Evolutionary conservation across 495 filamentous ascomycete genomes (phyloP).

Genomic region (Baudoinia panamericana): DNA sequence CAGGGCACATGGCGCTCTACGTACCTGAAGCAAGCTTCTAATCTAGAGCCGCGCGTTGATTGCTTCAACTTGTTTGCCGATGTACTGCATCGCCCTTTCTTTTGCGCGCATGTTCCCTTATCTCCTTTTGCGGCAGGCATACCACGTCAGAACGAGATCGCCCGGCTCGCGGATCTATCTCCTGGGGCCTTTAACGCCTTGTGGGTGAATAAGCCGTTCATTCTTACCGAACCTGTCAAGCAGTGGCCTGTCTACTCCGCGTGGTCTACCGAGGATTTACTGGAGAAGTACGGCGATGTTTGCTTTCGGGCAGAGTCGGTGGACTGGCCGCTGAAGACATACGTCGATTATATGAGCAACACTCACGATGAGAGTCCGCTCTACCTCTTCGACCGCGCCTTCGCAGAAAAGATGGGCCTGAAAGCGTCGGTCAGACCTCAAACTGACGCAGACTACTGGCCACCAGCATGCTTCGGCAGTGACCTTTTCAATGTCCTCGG

Average conservation of each 20-base stretch:
- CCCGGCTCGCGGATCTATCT: slow-evolving; percentile 53
- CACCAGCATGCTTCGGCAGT: slow-evolving; percentile 75
- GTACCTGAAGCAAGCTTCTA: slow-evolving; percentile 47
- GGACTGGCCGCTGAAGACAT: slow-evolving; percentile 73
- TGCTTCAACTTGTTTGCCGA: slow-evolving; percentile 85
- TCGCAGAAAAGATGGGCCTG: slow-evolving; percentile 77
- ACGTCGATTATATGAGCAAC: slow-evolving; percentile 72
- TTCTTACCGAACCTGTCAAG: slow-evolving; percentile 73
- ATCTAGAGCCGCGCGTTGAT: slow-evolving; percentile 39
- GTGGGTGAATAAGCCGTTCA: slow-evolving; percentile 78
- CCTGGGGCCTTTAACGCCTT: slow-evolving; percentile 56
- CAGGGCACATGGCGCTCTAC: slow-evolving; percentile 78
- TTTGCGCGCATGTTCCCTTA: slow-evolving; percentile 65
- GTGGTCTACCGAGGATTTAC: slow-evolving; percentile 58
- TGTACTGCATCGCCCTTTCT: slow-evolving; percentile 78
- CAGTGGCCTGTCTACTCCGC: slow-evolving; percentile 64
- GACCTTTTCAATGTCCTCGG: slow-evolving; percentile 80
- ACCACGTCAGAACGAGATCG: slow-evolving; percentile 57
- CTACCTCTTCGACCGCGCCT: slow-evolving; percentile 81
- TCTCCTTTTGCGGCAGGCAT: slow-evolving; percentile 55
- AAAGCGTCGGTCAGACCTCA: slow-evolving; percentile 39
- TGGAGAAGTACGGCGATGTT: slow-evolving; percentile 48
- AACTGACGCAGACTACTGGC: slow-evolving; percentile 53
- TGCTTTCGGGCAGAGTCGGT: slow-evolving; percentile 85
- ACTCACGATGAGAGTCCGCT: slow-evolving; percentile 78